Conservation (phyloP, 2,329 filamentous ascomycete genomes). For the Apiospora koreana region DNA sequence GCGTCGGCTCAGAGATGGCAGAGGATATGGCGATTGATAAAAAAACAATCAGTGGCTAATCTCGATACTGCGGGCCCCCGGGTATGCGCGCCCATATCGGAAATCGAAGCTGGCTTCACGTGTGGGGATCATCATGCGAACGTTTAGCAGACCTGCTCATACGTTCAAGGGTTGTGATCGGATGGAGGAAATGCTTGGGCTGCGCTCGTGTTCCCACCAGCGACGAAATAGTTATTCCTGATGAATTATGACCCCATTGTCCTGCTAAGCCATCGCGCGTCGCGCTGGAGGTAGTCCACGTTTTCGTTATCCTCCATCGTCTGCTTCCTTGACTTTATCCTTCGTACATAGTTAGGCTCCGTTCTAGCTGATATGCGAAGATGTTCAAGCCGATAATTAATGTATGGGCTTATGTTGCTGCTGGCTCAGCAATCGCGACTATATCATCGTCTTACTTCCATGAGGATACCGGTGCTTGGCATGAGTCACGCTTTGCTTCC, state of each 20-base stretch:
- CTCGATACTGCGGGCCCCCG: not conserved
- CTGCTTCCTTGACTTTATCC: no score
- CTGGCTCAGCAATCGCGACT: not conserved
- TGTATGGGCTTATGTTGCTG: no score
- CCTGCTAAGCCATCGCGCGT: not conserved
- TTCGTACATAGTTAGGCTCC: no score
- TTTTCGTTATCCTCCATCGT: no score
- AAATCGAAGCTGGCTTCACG: not conserved
- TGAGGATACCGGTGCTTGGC: no score
- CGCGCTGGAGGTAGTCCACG: no score
- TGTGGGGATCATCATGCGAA: not conserved
- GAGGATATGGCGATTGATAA: not conserved
- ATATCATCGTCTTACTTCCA: not conserved
- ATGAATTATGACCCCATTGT: not conserved
- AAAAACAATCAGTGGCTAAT: not conserved
- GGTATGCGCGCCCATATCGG: not conserved
- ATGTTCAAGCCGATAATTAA: no score
- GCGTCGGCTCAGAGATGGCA: not conserved
- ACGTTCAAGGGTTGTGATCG: not conserved
- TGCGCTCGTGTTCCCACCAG: no score
- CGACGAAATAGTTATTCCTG: not conserved
- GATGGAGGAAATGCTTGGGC: not conserved
- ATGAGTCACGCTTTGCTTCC: not conserved
- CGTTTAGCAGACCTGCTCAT: not conserved
- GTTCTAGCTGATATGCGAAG: no score